phyloP scores from a whole-genome alignment of 352 stramenopile genomes.

The Phytopythium litorale region DNA sequence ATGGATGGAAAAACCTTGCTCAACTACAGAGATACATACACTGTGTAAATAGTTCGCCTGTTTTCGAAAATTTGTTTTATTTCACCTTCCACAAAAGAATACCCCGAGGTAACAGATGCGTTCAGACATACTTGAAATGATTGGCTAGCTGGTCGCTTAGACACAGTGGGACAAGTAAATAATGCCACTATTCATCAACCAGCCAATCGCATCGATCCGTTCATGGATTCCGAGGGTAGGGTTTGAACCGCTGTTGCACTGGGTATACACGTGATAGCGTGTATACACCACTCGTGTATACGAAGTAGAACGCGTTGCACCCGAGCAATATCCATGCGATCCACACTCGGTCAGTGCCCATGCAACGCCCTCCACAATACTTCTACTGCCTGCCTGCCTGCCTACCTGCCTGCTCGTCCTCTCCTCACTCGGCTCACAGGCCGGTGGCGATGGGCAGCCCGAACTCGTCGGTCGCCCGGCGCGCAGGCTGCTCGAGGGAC shows the following conservation, averaged over 20 bases:
- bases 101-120: not conserved
- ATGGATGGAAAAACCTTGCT: too few relatives aligned
- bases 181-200: too few relatives aligned
- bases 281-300: not conserved
- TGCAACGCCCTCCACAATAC: too few relatives aligned
- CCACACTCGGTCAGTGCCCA: too few relatives aligned
- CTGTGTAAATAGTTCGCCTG: not conserved
- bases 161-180: too few relatives aligned
- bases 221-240: not conserved
- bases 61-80: not conserved
- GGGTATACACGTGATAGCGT: not conserved
- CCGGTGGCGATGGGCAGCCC: conserved; percentile 46
- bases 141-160: not conserved
- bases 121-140: not conserved
- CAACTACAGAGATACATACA: not conserved
- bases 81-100: not conserved
- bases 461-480: conserved; percentile 62
- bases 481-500: conserved; percentile 26
- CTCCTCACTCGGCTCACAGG: not conserved
- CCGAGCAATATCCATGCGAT: too few relatives aligned
- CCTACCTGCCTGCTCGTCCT: not conserved
- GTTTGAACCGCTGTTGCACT: not conserved
- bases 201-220: not conserved
- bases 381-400: not conserved
- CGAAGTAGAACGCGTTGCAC: too few relatives aligned